Percentiles rank a stretch among this genome's conserved stretches.
phyloP scores from a whole-genome alignment of 129 eudicot genomes.

The Dittrichia graveolens region DNA sequence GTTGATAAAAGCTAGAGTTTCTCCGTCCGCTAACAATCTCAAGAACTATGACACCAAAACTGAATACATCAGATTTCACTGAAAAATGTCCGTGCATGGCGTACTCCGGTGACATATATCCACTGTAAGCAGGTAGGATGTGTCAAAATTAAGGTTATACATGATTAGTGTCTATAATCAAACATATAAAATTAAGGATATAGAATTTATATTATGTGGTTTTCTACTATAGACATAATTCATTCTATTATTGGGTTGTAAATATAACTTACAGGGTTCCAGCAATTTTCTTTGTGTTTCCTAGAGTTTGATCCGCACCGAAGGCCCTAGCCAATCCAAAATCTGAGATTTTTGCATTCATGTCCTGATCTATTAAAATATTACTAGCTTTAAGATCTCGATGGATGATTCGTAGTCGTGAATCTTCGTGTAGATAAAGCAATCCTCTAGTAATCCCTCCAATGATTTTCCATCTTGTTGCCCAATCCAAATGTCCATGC shows the following conservation, averaged over 20 bases:
- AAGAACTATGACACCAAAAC: constrained; percentile 59
- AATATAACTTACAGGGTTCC: constrained; percentile 48
- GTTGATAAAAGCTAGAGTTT: constrained; percentile 41
- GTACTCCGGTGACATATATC: constrained; percentile 72
- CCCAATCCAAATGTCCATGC: constrained; percentile 36
- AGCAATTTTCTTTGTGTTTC: constrained; percentile 41
- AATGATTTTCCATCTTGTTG: constrained; percentile 32
- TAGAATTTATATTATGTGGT: background rate
- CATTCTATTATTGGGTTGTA: background rate
- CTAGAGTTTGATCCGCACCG: constrained; percentile 43
- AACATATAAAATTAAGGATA: background rate
- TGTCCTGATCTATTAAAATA: constrained; percentile 34
- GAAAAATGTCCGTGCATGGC: constrained; percentile 51
- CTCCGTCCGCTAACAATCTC: constrained; percentile 56
- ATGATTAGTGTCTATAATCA: background rate
- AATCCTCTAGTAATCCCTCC: constrained; percentile 47
- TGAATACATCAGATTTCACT: constrained; percentile 58
- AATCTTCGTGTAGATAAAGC: constrained; percentile 45
- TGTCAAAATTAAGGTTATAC: background rate
- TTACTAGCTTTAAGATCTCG: constrained; percentile 50
- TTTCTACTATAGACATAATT: background rate
- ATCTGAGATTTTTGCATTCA: constrained; percentile 45
- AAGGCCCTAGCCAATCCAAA: constrained; percentile 43
- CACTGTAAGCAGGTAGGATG: constrained; percentile 33
- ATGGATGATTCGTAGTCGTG: constrained; percentile 42